Base-by-base conservation (phyloP, 805 yeast species). In the Middelhovenomyces tepae region DNA sequence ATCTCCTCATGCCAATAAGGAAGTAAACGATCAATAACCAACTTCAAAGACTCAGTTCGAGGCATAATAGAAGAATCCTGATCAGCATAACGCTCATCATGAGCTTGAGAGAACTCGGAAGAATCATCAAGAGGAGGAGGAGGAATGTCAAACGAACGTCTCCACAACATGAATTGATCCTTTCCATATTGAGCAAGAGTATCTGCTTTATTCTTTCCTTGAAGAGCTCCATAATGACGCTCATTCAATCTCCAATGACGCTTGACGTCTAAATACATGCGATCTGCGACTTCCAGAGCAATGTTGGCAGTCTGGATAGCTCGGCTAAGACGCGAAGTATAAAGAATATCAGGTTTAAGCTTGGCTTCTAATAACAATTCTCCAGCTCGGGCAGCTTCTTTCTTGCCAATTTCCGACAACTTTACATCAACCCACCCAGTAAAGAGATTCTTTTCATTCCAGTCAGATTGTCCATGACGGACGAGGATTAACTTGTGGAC, bases 341-440 rank as follows among this genome's bases (percentile, higher is more conserved):
- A 82, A 51, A 87, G 71, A 47, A 86, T 67, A 54, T 85, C 95
- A 57, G 93, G 95, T 59, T 72, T 65, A 51, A 84, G 71, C 43
- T 82, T 83, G 43, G 89, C 76, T 62, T 85, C 93, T 64, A 78
- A 81, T 59, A 87, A 71, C 59, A 89, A 70, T 60, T 77, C 85
- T 65, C 96, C 97, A 47, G 96, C 97, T 61, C 82, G 78, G 49
- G 68, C 69, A 51, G 97, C 97, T 71, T 87, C 97, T 60, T 78
- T 71, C 60, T 71, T 75, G 65, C 97, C 97, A 50, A 72, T 64
- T 42, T 71, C 86, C 35, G 89, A 77, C 60, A 87, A 74, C 56
- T 73, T 69, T n/a, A 85, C 94, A 64, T 87, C 97, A 44, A 89
- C 96, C 97, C 97, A 87, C 58, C 97, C 97, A 63, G 96, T 87